Percentiles rank a stretch among this genome's conserved stretches.
These are phyloP conservation scores for Oxyria digyna DNA, from an alignment of 148 eudicot species.

Conservation along the genomic window DNA sequence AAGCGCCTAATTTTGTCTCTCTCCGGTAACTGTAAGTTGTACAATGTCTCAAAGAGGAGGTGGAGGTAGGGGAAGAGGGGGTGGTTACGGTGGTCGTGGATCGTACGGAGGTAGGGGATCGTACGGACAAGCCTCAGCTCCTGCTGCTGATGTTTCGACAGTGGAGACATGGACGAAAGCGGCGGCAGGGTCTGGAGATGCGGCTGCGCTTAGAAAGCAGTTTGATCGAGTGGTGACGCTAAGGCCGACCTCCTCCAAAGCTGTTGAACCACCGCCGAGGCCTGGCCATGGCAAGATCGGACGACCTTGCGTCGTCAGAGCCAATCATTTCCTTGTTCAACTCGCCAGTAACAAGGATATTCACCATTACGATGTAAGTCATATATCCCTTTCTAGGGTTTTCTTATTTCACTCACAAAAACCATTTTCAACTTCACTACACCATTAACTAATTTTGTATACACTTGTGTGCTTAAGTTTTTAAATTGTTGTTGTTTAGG, in stretches of 20 bases:
- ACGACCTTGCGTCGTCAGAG: constrained; percentile 9
- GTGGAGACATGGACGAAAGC: neutral
- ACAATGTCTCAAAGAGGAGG: constrained; percentile 5
- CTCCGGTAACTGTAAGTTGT: neutral
- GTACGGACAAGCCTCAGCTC: neutral
- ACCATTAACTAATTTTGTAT: neutral
- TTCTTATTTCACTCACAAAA: neutral
- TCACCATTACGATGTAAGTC: constrained; percentile 17
- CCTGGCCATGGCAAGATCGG: constrained; percentile 19
- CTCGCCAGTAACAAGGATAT: neutral
- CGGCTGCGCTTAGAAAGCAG: constrained; percentile 3
- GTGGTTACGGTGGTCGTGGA: neutral
- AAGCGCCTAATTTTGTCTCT: neutral
- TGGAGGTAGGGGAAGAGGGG: neutral
- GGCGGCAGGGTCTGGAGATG: neutral
- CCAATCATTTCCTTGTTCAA: constrained; percentile 14
- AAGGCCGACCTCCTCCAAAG: neutral
- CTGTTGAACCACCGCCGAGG: neutral
- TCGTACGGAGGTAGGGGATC: constrained; percentile 7
- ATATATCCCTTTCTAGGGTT: neutral
- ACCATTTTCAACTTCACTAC: neutral
- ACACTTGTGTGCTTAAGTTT: neutral
- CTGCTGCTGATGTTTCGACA: neutral
- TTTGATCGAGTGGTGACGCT: neutral
- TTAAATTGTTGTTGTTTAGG: neutral